Evolutionary conservation across 495 filamentous ascomycete genomes (phyloP), one percentile per base, ranked within the genome.

Genomic region (Neurospora sp.): DNA sequence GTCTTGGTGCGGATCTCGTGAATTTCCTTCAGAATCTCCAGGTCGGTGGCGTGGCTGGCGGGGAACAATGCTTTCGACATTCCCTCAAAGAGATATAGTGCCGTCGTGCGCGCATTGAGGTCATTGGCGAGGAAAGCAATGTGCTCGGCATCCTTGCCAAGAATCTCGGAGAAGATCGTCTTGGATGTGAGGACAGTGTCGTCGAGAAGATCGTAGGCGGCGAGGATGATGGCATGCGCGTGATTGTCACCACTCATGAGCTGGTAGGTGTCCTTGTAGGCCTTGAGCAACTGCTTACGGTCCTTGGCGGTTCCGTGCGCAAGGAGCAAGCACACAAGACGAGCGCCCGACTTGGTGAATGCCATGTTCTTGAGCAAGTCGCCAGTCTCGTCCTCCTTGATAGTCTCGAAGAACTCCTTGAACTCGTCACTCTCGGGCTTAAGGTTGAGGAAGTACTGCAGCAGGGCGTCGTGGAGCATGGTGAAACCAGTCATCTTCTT

Each of bases 401-500:
- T 84, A 69, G 96, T 83, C 78, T 98, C 95, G 69, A 97, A 84
- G 77, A 96, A 98, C 75, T 97, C 94, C 46, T 87, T 92, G 46
- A 91, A 86, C 79, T 97, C 95, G 48, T 89, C 88, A 76, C 88
- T 92, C 22, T 90, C 93, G 14, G 89, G 85, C 69, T 90, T 91
- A 65, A 89, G 88, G 78, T 91, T 94, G 68, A 93, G 85, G 82
- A 94, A 96, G 80, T 98, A 98, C 78, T 99, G 94, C 68, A 98
- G 88, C 95, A 98, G 97, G 27, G 96, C 96, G 75, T 96, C 95
- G 80, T 99, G 96, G 6, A 98, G 87, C 85, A 98, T 94, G 1
- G 94, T 97, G 81, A 98, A 99, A 8, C 92, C 94, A 16, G 94
- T 95, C 76, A 93, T 89, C 83, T 96, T 94, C 87, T 99, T 99